Evolutionary conservation across 106 monocot species (phyloP).

Genomic region (Dioscorea zingiberensis): DNA sequence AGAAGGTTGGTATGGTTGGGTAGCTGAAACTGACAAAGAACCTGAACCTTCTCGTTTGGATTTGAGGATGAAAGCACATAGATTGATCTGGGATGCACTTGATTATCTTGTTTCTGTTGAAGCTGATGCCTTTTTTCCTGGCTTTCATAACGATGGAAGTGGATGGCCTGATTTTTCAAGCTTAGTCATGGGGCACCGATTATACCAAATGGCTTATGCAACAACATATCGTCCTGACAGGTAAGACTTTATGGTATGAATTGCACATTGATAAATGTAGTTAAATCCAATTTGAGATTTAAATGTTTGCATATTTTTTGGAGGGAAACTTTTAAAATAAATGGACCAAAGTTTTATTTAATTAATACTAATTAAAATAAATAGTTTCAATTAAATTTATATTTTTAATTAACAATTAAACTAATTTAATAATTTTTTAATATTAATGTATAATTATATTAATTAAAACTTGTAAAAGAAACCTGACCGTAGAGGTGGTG

Average conservation of each 20-base stretch:
- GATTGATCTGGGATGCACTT: slow-evolving; percentile 85
- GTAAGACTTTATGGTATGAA: slow-evolving; percentile 15
- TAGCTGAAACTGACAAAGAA: slow-evolving; percentile 49
- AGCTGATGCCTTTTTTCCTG: slow-evolving; percentile 93
- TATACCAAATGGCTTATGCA: slow-evolving; percentile 56
- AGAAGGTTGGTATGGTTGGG: slow-evolving; percentile 93
- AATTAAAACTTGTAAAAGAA: no score
- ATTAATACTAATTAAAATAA: no score
- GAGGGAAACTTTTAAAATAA: no score
- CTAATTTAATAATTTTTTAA: no score
- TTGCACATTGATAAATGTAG: background rate
- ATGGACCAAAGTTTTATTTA: no score
- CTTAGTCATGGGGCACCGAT: slow-evolving; percentile 88
- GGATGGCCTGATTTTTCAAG: slow-evolving; percentile 75
- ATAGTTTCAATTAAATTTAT: no score
- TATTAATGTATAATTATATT: no score
- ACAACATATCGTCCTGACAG: slow-evolving; percentile 80
- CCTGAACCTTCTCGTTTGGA: slow-evolving; percentile 49
- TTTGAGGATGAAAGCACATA: slow-evolving; percentile 64
- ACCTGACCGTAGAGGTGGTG: no score
- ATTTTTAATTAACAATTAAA: no score
- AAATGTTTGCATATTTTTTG: no score
- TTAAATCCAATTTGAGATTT: no score
- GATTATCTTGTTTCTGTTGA: slow-evolving; percentile 85
- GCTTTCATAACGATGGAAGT: slow-evolving; percentile 74